These are phyloP conservation scores for Neoscytalidium dimidiatum DNA, from an alignment of 2,329 filamentous ascomycete genomes.

Conservation along the genomic window DNA sequence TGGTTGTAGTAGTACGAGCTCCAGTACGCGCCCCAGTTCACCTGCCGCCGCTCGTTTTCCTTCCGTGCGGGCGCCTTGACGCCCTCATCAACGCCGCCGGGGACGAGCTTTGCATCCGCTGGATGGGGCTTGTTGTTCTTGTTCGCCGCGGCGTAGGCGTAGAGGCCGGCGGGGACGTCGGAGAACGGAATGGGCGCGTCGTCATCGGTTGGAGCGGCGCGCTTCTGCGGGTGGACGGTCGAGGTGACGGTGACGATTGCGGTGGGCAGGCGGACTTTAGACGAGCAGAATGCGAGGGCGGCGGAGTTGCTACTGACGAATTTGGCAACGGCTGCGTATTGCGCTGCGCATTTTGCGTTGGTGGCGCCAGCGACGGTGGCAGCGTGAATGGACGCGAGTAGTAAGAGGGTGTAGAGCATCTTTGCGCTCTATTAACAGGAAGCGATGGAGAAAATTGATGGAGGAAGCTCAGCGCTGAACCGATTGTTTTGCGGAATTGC, in stretches of 20 bases:
- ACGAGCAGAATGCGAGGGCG: background rate
- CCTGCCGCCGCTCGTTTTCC: background rate
- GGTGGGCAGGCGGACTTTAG: background rate
- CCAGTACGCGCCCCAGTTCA: background rate
- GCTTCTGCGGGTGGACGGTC: background rate
- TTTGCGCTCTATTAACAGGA: too few relatives aligned
- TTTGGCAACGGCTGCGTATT: background rate
- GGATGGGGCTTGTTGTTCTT: background rate
- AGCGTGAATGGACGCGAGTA: background rate
- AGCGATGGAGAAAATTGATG: background rate
- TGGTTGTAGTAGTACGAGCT: background rate
- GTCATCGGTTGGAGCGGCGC: background rate
- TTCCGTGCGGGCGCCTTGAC: background rate
- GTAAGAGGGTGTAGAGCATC: background rate
- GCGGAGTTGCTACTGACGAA: background rate
- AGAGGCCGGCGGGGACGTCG: background rate
- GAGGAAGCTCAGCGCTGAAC: too few relatives aligned
- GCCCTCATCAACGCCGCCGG: too few relatives aligned
- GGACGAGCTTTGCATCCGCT: too few relatives aligned
- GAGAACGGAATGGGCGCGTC: too few relatives aligned
- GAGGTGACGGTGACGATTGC: background rate
- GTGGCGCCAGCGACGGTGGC: background rate
- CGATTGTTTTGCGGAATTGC: background rate
- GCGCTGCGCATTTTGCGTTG: background rate
- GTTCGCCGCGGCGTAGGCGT: background rate